Base-by-base conservation (phyloP, 1,284 basidiomycete genomes). In the Ceratobasidium sp. region DNA sequence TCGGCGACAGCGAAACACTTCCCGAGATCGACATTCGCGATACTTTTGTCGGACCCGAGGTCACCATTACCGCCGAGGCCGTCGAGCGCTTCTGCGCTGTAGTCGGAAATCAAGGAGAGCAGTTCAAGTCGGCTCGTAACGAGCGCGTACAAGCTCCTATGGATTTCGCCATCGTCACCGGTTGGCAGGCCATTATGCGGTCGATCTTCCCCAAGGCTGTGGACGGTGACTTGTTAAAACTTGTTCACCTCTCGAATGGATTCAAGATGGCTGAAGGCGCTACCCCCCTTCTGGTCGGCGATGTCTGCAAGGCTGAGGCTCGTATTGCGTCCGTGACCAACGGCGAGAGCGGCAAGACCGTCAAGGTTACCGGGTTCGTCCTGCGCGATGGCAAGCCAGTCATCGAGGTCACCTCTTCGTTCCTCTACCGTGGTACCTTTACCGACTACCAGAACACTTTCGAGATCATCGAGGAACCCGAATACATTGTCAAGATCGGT, bases 111-210 rank as follows among this genome's bases (percentile, higher is more conserved):
- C 89, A 95, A 75, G 89, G 88, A 56, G 95, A 95, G 77, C 84
- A 85, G 6, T 99, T 96, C 85, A 93, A 95, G 83, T 82, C 84
- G 27, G 86, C 81, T 4, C 84, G 92, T 60, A 87, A 82, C 67
- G 83, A 87, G 53, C 82, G 80, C 33, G 85, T 93, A 39, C 86
- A 89, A 75, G 93, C 93, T 0, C 96, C 96, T 0, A 97, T 99
- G 93, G 97, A 99, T 81, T 98, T 97, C 76, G 94, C 95, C 67
- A 99, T 99, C 76, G 95, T 98, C 70, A 90, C 95, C 56, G 95
- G 95, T 50, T 98, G 96, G 95, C 88, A 94, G 87, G 91, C 94
- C 8, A 97, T 97, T 78, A 98, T 98, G 89, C 93, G 91, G 78
- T 87, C 94, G 1, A 95, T 98, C 78, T 98, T 97, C 87, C 95